Conservation (phyloP, 768 basidiomycete species). For the Cubamyces lactineus region DNA sequence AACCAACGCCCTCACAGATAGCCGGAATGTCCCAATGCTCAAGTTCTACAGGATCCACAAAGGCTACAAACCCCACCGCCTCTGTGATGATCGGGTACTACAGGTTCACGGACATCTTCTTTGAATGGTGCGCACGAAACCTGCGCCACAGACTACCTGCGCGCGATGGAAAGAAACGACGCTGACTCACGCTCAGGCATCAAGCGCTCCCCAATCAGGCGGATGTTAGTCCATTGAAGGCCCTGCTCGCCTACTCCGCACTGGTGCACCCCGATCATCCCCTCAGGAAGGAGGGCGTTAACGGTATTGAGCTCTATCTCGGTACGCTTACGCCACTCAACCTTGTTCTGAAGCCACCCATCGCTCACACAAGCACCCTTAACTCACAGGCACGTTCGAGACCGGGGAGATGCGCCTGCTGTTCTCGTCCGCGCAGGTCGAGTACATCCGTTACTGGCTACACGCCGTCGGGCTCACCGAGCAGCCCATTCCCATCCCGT, state of each 20-base stretch:
- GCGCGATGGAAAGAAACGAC: neutral
- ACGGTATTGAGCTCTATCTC: slow-evolving; percentile 73
- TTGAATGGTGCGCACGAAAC: slow-evolving; percentile 56
- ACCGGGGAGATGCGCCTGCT: slow-evolving; percentile 79
- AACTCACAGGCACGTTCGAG: slow-evolving; percentile 57
- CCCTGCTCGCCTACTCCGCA: slow-evolving; percentile 68
- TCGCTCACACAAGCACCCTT: neutral
- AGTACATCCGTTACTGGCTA: slow-evolving; percentile 85
- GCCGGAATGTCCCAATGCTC: slow-evolving; percentile 3
- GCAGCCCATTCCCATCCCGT: slow-evolving; percentile 69
- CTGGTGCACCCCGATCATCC: slow-evolving; percentile 75
- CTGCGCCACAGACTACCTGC: neutral
- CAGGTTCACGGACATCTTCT: slow-evolving; percentile 85
- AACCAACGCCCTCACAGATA: slow-evolving; percentile 6
- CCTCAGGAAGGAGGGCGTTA: slow-evolving; percentile 59
- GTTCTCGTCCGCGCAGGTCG: slow-evolving; percentile 82
- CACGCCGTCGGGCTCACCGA: slow-evolving; percentile 72
- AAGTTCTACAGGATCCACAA: neutral
- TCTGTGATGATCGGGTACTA: slow-evolving; percentile 72
- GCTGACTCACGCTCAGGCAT: slow-evolving; percentile 46
- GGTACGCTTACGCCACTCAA: slow-evolving; percentile 44
- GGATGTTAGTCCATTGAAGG: slow-evolving; percentile 67
- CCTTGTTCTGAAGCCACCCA: neutral
- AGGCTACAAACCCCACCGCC: neutral
- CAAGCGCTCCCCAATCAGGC: slow-evolving; percentile 57